phyloP scores from a whole-genome alignment of 1,284 basidiomycete genomes.

The Boletus semigastroideus region DNA sequence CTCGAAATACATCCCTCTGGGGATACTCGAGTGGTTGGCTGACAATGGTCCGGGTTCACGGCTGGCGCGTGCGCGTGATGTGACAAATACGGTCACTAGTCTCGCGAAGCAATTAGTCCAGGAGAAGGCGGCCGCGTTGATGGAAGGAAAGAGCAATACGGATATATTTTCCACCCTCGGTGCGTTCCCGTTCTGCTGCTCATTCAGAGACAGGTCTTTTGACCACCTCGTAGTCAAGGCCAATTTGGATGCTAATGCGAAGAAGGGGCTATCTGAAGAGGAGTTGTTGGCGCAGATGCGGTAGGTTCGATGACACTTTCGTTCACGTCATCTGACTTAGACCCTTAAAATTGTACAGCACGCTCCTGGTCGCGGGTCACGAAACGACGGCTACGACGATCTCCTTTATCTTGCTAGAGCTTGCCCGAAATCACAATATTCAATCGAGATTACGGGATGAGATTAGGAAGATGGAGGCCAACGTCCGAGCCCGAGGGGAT shows the following conservation, averaged over 20 bases:
- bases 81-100: slow-evolving; percentile 18
- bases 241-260: slow-evolving; percentile 46
- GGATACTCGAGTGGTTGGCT: slow-evolving; percentile 37
- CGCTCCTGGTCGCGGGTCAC: slow-evolving; percentile 42
- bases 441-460: slow-evolving; percentile 42
- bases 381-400: slow-evolving; percentile 48
- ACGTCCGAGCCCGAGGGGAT: slow-evolving; percentile 38
- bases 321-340: no score
- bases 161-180: slow-evolving; percentile 46
- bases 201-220: neutral
- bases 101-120: slow-evolving; percentile 41
- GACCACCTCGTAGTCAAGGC: slow-evolving; percentile 45
- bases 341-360: no score
- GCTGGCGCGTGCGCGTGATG: slow-evolving; percentile 36
- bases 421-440: slow-evolving; percentile 37
- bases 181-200: slow-evolving; percentile 16
- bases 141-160: slow-evolving; percentile 31
- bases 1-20: slow-evolving; percentile 16
- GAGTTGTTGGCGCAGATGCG: slow-evolving; percentile 57
- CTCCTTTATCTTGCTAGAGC: slow-evolving; percentile 41
- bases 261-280: slow-evolving; percentile 43
- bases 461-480: slow-evolving; percentile 35
- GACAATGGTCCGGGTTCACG: slow-evolving; percentile 37
- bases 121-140: slow-evolving; percentile 39
- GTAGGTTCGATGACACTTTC: slow-evolving; percentile 19